These are phyloP conservation scores for Aureobasidium leucospermi DNA, from an alignment of 2,329 filamentous ascomycete genomes.

Conservation along the genomic window DNA sequence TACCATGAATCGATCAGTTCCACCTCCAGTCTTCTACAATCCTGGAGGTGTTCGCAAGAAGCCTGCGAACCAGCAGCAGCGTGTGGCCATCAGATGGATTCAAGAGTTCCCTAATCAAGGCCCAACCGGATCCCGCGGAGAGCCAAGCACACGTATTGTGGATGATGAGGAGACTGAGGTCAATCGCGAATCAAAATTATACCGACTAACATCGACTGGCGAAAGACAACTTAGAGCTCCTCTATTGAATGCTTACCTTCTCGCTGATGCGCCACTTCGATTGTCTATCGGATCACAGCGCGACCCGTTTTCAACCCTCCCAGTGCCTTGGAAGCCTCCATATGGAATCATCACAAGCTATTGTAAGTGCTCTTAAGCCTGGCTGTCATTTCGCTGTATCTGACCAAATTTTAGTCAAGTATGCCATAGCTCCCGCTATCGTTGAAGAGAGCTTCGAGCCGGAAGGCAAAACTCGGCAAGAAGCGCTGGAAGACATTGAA, in stretches of 20 bases:
- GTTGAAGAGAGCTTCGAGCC: constrained; percentile 7
- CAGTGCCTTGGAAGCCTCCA: constrained; percentile 1
- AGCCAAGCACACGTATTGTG: background rate
- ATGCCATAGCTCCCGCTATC: constrained; percentile 9
- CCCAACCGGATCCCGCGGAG: background rate
- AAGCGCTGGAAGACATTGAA: constrained; percentile 9
- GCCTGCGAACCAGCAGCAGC: background rate
- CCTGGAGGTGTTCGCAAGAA: constrained; percentile 1
- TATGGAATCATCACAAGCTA: constrained; percentile 10
- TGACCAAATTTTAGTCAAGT: background rate
- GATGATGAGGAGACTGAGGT: background rate
- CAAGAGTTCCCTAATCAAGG: constrained; percentile 2
- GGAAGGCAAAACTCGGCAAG: constrained; percentile 4
- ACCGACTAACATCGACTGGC: background rate
- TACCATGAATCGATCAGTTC: background rate
- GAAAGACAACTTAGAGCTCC: background rate
- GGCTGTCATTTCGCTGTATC: background rate
- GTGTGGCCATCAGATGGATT: background rate
- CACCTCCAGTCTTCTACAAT: background rate
- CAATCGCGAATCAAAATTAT: background rate
- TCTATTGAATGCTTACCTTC: background rate
- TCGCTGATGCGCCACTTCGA: background rate
- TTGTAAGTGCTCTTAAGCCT: background rate
- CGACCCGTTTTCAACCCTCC: constrained; percentile 4
- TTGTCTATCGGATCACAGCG: constrained; percentile 3